phyloP scores from a whole-genome alignment of 148 eudicot species.

The Pharnaceum exiguum region DNA sequence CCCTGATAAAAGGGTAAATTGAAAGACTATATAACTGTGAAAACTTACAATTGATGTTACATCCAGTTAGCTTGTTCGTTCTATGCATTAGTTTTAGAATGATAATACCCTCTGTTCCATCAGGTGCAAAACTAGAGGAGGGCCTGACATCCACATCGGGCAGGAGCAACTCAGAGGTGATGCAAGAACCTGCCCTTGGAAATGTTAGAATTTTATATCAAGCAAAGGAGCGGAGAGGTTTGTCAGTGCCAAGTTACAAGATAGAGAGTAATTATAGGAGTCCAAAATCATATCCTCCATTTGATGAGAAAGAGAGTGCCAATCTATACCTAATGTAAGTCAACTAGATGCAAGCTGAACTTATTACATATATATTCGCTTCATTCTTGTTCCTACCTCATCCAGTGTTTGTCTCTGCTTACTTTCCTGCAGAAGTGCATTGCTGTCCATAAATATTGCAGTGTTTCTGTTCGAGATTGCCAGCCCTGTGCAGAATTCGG shows the following conservation, averaged over 20 bases:
- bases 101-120: not conserved
- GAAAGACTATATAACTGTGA: too few relatives aligned
- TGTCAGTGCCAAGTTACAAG: slow-evolving; percentile 18
- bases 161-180: slow-evolving; percentile 11
- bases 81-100: not conserved
- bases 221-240: slow-evolving; percentile 17
- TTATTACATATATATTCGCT: not conserved
- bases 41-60: too few relatives aligned
- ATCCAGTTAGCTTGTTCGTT: too few relatives aligned
- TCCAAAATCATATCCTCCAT: slow-evolving; percentile 5
- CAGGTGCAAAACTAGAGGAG: slow-evolving; percentile 33
- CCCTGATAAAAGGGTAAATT: too few relatives aligned
- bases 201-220: not conserved
- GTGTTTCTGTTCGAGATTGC: slow-evolving; percentile 78
- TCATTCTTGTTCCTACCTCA: not conserved
- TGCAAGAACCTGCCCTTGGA: slow-evolving; percentile 6
- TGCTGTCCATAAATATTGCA: slow-evolving; percentile 66
- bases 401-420: not conserved
- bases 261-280: slow-evolving; percentile 16
- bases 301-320: slow-evolving; percentile 40
- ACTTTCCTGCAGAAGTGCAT: slow-evolving; percentile 51
- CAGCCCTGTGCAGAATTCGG: slow-evolving; percentile 60
- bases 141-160: slow-evolving; percentile 20
- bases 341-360: not conserved
- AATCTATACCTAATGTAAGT: slow-evolving; percentile 66